Evolutionary conservation across 306 rosid species (phyloP), one percentile per base, ranked within the genome.

Genomic region (Lotus japonicus): DNA sequence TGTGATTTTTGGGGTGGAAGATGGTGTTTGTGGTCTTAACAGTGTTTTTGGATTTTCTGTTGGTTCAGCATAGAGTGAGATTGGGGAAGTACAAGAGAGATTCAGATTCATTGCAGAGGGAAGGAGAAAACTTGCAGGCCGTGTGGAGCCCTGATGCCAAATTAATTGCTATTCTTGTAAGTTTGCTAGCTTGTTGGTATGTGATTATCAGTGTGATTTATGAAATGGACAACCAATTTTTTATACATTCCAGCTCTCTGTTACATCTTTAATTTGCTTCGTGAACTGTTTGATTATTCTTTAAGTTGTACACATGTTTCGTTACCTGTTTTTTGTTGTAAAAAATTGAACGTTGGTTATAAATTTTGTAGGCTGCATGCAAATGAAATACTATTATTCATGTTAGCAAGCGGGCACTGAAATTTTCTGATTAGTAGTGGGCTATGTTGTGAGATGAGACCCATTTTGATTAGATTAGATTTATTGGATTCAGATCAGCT

Each of bases 91-190:
- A 86, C 89, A 86, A 82, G 87, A 87, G 98, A 81, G 87, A 87
- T 81, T 76, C 95, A 1, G 84, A 81, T 81, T 94, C 98, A 3
- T 60, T 94, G 83, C 80, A 67, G 60, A 84, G 72, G 44, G 96
- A 94, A 70, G 98, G 98, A 70, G 98, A 94, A 83, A 88, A 94
- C 81, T 13, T 85, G 87, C 94, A 86, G 88, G 98, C 98, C 1
- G 91, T 84, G 75, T 90, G 97, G 98, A 94, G 98, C 70, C 96
- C 96, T 51, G 98, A 94, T 81, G 71, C 87, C 64, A 90, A 94
- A 81, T 72, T 94, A 73, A 84, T 94, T 3, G 96, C 96, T 51
- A 71, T 94, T 76, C 83, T 90, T 73, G 98, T 94, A 83, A 86
- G 91, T 50, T 45, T 31, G 17, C 50, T 18, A 8, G 14, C 54